phyloP scores from a whole-genome alignment of 257 asterid genomes.

The Euphrasia confusa region DNA sequence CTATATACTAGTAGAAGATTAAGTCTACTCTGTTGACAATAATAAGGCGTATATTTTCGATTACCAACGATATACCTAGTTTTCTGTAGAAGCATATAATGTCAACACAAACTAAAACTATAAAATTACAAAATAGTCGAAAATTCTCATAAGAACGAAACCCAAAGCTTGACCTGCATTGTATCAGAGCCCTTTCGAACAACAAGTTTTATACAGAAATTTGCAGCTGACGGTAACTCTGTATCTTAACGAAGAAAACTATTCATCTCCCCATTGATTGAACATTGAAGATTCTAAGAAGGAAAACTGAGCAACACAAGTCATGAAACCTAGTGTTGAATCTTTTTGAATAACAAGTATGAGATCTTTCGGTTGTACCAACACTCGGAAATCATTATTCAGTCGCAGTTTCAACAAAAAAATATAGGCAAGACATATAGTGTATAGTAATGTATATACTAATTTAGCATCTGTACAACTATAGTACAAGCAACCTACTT shows the following conservation, averaged over 20 bases:
- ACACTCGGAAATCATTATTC: slow-evolving; percentile 19
- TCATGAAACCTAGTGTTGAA: neutral
- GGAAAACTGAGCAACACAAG: too few relatives aligned
- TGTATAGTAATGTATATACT: slow-evolving; percentile 6
- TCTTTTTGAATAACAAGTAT: neutral
- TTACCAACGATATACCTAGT: too few relatives aligned
- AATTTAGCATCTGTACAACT: slow-evolving; percentile 28
- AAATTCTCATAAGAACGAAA: too few relatives aligned
- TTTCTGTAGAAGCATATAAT: too few relatives aligned
- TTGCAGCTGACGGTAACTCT: neutral
- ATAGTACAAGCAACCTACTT: neutral
- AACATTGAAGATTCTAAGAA: too few relatives aligned
- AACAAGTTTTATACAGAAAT: neutral
- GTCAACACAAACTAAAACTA: neutral
- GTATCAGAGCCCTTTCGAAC: neutral
- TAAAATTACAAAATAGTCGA: neutral
- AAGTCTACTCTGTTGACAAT: too few relatives aligned
- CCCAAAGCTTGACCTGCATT: neutral
- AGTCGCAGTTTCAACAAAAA: slow-evolving; percentile 26
- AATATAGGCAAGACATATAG: slow-evolving; percentile 23
- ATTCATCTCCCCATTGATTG: neutral
- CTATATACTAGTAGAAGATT: too few relatives aligned
- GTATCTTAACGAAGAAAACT: neutral
- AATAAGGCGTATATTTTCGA: too few relatives aligned
- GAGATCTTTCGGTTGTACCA: slow-evolving; percentile 16